phyloP scores from a whole-genome alignment of 768 basidiomycete genomes.

The Tremella mesenterica region DNA sequence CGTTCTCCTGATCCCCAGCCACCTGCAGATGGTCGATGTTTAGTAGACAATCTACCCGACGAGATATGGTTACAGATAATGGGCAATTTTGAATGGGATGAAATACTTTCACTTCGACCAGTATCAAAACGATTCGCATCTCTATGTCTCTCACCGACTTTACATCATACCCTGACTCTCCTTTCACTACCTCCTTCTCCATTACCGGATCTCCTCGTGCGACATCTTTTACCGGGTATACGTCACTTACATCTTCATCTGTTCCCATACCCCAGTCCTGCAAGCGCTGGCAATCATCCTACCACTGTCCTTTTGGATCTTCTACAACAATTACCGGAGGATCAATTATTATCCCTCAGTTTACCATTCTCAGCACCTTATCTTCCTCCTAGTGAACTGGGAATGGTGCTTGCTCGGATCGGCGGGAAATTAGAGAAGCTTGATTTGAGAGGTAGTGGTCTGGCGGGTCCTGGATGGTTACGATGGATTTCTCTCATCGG shows the following conservation, averaged over 20 bases:
- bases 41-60: slow-evolving; percentile 18
- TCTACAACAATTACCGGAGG: slow-evolving; percentile 7
- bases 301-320: slow-evolving; percentile 4
- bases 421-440: slow-evolving; percentile 19
- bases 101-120: slow-evolving; percentile 12
- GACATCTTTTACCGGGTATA: slow-evolving; percentile 15
- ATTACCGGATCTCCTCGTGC: slow-evolving; percentile 7
- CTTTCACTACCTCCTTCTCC: slow-evolving; percentile 14
- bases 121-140: slow-evolving; percentile 3
- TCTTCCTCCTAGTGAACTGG: slow-evolving; percentile 12
- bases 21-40: slow-evolving; percentile 17
- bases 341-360: slow-evolving; percentile 18
- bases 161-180: slow-evolving; percentile 18
- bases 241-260: slow-evolving; percentile 21
- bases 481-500: slow-evolving; percentile 7
- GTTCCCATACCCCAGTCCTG: slow-evolving; percentile 18
- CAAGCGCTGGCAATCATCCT: slow-evolving; percentile 6
- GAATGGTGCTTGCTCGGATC: slow-evolving; percentile 7
- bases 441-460: slow-evolving; percentile 19
- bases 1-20: slow-evolving; percentile 3
- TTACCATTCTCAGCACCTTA: slow-evolving; percentile 30
- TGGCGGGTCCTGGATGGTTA: slow-evolving; percentile 14
- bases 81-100: slow-evolving; percentile 12
- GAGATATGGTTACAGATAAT: slow-evolving; percentile 21
- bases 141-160: slow-evolving; percentile 9